Percentiles rank a stretch among this genome's conserved stretches.
Evolutionary conservation across 2,329 filamentous ascomycete genomes (phyloP).

Genomic region (Nemania abortiva): DNA sequence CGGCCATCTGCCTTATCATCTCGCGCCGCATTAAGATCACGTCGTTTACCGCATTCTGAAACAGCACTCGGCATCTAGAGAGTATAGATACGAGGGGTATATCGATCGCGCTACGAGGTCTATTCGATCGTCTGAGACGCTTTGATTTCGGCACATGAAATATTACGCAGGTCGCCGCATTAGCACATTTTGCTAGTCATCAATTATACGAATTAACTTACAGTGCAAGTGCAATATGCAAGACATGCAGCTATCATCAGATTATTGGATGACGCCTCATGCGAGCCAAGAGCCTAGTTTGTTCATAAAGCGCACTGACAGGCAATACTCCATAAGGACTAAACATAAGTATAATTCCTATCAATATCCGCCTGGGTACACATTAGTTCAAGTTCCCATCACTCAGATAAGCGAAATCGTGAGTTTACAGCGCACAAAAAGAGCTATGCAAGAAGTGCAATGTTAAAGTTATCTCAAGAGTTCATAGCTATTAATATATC

Average conservation of each 20-base stretch:
- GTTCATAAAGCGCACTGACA: too few species aligned
- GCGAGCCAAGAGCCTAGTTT: background rate
- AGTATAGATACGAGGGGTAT: background rate
- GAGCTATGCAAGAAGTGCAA: too few species aligned
- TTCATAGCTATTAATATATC: too few species aligned
- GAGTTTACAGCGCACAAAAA: too few species aligned
- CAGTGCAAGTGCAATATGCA: background rate
- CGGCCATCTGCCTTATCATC: slow-evolving; percentile 16
- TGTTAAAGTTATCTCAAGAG: too few species aligned
- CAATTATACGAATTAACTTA: too few species aligned
- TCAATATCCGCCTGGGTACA: too few species aligned
- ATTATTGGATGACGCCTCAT: background rate
- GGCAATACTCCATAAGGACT: too few species aligned
- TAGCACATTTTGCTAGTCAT: background rate
- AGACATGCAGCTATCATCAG: background rate
- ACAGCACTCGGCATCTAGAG: background rate
- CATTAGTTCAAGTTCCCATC: too few species aligned
- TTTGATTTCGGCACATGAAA: background rate
- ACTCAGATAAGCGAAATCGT: too few species aligned
- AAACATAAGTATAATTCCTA: background rate
- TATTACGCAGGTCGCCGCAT: background rate
- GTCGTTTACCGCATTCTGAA: background rate
- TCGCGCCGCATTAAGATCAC: slow-evolving; percentile 4
- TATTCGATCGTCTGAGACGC: background rate
- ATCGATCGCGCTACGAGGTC: background rate